phyloP scores from a whole-genome alignment of 495 filamentous ascomycete genomes.

The Neurospora sp. region DNA sequence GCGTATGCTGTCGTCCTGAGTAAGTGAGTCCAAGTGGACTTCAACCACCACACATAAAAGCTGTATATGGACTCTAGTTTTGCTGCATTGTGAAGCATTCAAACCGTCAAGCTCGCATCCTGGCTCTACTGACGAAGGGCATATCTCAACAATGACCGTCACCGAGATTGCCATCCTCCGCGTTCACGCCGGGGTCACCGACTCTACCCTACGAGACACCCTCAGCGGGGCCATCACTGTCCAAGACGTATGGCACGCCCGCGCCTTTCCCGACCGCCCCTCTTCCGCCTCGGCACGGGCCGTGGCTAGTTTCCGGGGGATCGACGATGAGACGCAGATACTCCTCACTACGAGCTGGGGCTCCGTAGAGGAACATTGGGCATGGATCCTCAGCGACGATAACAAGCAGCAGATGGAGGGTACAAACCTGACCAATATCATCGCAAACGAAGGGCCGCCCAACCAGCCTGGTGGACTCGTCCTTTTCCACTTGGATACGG shows the following conservation, averaged over 20 bases:
- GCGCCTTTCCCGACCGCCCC: slow-evolving; percentile 17
- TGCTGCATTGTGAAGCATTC: background rate
- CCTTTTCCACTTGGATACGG: slow-evolving; percentile 30
- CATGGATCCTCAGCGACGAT: slow-evolving; percentile 36
- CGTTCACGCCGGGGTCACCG: slow-evolving; percentile 16
- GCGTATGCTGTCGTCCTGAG: background rate
- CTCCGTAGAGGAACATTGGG: slow-evolving; percentile 33
- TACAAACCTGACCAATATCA: slow-evolving; percentile 9
- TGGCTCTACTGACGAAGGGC: background rate
- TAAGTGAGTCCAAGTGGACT: background rate
- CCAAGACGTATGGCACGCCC: slow-evolving; percentile 29
- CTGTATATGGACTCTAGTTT: background rate
- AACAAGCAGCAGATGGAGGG: slow-evolving; percentile 17
- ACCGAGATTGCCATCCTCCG: slow-evolving; percentile 44
- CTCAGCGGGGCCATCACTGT: slow-evolving; percentile 16
- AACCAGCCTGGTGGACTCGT: slow-evolving; percentile 18
- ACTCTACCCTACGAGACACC: slow-evolving; percentile 14
- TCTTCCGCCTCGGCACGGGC: slow-evolving; percentile 13
- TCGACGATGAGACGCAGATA: slow-evolving; percentile 36
- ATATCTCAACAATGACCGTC: slow-evolving; percentile 32
- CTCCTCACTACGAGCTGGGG: slow-evolving; percentile 44
- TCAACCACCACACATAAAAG: background rate
- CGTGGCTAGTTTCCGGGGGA: slow-evolving; percentile 29
- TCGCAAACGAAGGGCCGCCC: slow-evolving; percentile 21
- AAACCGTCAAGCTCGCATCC: background rate